Evolutionary conservation across 2,329 filamentous ascomycete genomes (phyloP).

Genomic region (Pestalotiopsis sp.): DNA sequence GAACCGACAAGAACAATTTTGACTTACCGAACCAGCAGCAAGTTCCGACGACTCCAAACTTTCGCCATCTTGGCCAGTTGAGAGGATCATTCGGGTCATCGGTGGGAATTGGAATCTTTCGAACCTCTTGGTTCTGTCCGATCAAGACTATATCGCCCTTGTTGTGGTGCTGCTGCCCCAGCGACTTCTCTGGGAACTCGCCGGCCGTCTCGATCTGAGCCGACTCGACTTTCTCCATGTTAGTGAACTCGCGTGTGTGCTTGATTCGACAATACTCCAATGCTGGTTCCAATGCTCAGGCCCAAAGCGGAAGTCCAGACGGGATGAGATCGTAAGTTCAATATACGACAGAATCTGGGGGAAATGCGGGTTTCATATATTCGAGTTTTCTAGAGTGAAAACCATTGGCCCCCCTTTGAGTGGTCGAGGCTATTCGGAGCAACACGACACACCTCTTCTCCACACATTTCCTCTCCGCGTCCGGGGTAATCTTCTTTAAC

Average conservation of each 20-base stretch:
- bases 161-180: conserved; percentile 9
- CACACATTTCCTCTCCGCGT: not conserved
- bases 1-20: not conserved
- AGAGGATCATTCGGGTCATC: conserved; percentile 30
- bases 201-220: not conserved
- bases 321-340: not conserved
- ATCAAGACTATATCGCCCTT: conserved; percentile 13
- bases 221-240: not conserved
- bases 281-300: not conserved
- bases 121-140: conserved; percentile 19
- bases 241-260: not conserved
- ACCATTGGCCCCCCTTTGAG: not conserved
- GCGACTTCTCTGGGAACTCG: not conserved
- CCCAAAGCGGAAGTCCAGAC: not conserved
- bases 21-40: conserved; percentile 33
- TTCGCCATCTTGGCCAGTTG: conserved; percentile 27
- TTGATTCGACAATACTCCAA: not conserved
- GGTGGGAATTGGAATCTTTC: conserved; percentile 22
- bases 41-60: conserved; percentile 22
- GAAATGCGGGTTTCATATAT: not conserved
- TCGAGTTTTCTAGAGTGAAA: not conserved
- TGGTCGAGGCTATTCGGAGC: not conserved
- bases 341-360: not conserved
- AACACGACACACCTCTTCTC: not conserved
- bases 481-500: not conserved